Evolutionary conservation across 2,329 filamentous ascomycete genomes (phyloP).

Genomic region (Graphiopsis chlorocephala): DNA sequence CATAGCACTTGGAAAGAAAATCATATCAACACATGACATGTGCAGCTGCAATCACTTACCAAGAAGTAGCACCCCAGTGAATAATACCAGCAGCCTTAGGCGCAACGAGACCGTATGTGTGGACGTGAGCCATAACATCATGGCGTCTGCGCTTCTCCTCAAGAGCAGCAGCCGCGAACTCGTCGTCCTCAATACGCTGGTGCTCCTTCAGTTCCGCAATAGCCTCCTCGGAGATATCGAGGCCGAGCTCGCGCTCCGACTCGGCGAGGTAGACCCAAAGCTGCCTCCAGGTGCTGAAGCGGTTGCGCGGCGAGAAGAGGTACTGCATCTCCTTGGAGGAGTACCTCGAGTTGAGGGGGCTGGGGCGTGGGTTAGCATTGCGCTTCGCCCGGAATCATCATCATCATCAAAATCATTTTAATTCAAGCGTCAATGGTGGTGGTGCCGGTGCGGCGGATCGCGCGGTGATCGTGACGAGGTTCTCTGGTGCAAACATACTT

Average conservation of each 20-base stretch:
- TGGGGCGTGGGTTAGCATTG: conserved; percentile 52
- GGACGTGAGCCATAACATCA: conserved; percentile 56
- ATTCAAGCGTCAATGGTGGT: background rate
- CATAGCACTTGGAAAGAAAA: background rate
- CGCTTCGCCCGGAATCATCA: background rate
- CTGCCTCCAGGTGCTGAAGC: conserved; percentile 76
- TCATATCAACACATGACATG: background rate
- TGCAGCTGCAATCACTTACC: background rate
- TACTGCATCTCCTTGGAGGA: conserved; percentile 70
- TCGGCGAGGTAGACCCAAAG: conserved; percentile 85
- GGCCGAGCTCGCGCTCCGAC: conserved; percentile 74
- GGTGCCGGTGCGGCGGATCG: background rate
- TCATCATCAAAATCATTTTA: background rate
- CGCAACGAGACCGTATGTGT: conserved; percentile 66
- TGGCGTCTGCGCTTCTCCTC: conserved; percentile 48
- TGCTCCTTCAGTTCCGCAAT: conserved; percentile 47
- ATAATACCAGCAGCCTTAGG: conserved; percentile 80
- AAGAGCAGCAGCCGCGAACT: conserved; percentile 47
- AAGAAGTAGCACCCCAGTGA: conserved; percentile 67
- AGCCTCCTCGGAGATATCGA: conserved; percentile 67
- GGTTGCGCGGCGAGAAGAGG: conserved; percentile 74
- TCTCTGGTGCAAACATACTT: conserved; percentile 25
- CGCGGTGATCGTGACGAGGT: background rate
- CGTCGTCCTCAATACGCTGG: conserved; percentile 45
- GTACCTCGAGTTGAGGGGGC: conserved; percentile 69